A percentile compares a stretch with the other conserved stretches of the same genome.
Evolutionary conservation across 805 yeast genomes (phyloP).

Genomic region (Ogataea paradorogensis): DNA sequence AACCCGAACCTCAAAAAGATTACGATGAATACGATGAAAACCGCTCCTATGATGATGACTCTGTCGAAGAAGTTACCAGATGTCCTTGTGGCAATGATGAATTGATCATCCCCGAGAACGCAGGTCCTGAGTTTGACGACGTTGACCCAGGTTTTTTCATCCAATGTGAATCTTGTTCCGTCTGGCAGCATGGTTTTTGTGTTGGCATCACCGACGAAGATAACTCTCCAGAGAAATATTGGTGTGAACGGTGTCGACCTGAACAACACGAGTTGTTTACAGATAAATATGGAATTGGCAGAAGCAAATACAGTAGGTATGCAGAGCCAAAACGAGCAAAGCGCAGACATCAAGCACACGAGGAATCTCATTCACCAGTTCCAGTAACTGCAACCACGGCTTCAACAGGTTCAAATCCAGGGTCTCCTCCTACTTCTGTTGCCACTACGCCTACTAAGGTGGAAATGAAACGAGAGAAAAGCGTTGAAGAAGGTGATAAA

Average conservation of each 20-base stretch:
- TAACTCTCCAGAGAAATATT: slow-evolving; percentile 87
- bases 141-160: slow-evolving; percentile 61
- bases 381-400: slow-evolving; percentile 11
- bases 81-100: slow-evolving; percentile 56
- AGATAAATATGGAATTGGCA: slow-evolving; percentile 45
- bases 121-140: slow-evolving; percentile 37
- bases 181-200: slow-evolving; percentile 98
- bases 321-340: slow-evolving; percentile 26
- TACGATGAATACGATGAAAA: slow-evolving; percentile 20
- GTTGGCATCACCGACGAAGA: slow-evolving; percentile 77
- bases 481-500: slow-evolving; percentile 20
- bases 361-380: slow-evolving; percentile 10
- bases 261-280: slow-evolving; percentile 63
- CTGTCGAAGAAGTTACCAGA: slow-evolving; percentile 46
- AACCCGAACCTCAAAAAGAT: slow-evolving; percentile 22
- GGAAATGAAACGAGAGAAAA: slow-evolving; percentile 13
- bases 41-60: slow-evolving; percentile 23
- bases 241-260: slow-evolving; percentile 92
- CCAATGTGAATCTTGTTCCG: slow-evolving; percentile 87
- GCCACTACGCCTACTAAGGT: slow-evolving; percentile 12
- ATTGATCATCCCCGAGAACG: slow-evolving; percentile 30
- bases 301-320: slow-evolving; percentile 48
- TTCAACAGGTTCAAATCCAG: slow-evolving; percentile 7
- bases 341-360: slow-evolving; percentile 25
- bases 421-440: slow-evolving; percentile 8